These are phyloP conservation scores for Botryotinia narcissicola DNA, from an alignment of 2,329 filamentous ascomycete species.

Conservation along the genomic window DNA sequence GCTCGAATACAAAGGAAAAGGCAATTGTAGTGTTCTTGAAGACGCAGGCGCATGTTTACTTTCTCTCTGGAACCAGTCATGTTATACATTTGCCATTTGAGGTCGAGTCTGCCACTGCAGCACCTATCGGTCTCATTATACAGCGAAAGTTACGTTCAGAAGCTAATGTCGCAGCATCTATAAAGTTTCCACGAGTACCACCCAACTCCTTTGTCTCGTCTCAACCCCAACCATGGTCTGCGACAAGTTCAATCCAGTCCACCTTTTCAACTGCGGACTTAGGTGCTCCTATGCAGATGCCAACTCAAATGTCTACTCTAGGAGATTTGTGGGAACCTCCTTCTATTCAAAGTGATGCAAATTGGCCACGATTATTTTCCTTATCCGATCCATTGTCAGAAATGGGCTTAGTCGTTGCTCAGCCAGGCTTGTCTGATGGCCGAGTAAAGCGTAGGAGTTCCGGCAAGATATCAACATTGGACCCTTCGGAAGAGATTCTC, in stretches of 20 bases:
- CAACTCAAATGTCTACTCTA: slow-evolving; percentile 52
- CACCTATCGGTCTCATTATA: slow-evolving; percentile 78
- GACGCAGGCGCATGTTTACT: slow-evolving; percentile 91
- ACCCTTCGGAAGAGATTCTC: slow-evolving; percentile 76
- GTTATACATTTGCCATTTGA: slow-evolving; percentile 93
- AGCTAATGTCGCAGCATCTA: slow-evolving; percentile 49
- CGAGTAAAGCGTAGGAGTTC: slow-evolving; percentile 43
- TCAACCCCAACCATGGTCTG: slow-evolving; percentile 55
- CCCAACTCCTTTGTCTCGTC: slow-evolving; percentile 81
- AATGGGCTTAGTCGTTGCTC: slow-evolving; percentile 74
- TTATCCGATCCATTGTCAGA: slow-evolving; percentile 84
- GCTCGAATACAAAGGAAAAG: slow-evolving; percentile 44
- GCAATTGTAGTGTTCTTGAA: slow-evolving; percentile 89
- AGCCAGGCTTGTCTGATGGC: slow-evolving; percentile 44
- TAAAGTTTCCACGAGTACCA: slow-evolving; percentile 62
- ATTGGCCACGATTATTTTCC: slow-evolving; percentile 75
- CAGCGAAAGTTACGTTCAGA: slow-evolving; percentile 69
- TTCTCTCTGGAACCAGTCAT: slow-evolving; percentile 82
- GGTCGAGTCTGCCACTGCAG: slow-evolving; percentile 81
- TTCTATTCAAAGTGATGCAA: slow-evolving; percentile 52
- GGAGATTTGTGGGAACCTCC: slow-evolving; percentile 58
- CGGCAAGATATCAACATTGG: slow-evolving; percentile 57
- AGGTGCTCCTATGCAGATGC: slow-evolving; percentile 54
- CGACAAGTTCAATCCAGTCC: slow-evolving; percentile 48
- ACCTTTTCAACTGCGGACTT: slow-evolving; percentile 57